These are phyloP conservation scores for Suhomyces chickasaworum DNA, from an alignment of 1,139 yeast genomes.

Conservation along the genomic window DNA sequence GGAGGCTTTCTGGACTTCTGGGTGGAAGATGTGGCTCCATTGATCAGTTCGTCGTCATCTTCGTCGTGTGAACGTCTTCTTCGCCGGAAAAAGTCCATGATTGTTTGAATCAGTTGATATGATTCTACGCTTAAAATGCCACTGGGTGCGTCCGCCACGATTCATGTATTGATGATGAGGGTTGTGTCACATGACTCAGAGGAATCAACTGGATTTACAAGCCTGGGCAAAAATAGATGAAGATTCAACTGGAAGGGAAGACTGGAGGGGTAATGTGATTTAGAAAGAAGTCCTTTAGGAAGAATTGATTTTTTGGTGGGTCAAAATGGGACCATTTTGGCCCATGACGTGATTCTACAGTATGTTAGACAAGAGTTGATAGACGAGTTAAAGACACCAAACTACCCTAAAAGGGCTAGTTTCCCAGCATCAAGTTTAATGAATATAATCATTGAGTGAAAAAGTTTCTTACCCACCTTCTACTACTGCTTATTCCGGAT, in stretches of 20 bases:
- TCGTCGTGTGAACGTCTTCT: conserved; percentile 31
- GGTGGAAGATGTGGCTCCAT: conserved; percentile 24
- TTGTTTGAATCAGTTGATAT: background rate
- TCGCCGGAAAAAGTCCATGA: conserved; percentile 45
- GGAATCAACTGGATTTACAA: background rate
- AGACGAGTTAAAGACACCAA: no score
- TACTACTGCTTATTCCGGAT: background rate
- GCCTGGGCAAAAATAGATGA: no score
- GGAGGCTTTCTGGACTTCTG: conserved; percentile 66
- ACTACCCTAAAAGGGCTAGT: no score
- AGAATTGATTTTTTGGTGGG: no score
- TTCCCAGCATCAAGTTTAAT: no score
- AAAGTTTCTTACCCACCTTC: background rate
- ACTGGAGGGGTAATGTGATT: no score
- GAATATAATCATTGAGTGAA: no score
- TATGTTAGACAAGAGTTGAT: no score
- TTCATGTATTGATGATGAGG: background rate
- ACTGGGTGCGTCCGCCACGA: background rate
- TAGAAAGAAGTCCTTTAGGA: no score
- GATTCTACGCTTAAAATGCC: background rate
- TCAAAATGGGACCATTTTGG: no score
- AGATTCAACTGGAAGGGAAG: no score
- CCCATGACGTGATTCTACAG: no score
- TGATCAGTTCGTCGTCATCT: conserved; percentile 32
- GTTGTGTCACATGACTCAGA: background rate